These are phyloP conservation scores for Saccharomycopsis guyanensis DNA, from an alignment of 805 yeast species.

Conservation along the genomic window DNA sequence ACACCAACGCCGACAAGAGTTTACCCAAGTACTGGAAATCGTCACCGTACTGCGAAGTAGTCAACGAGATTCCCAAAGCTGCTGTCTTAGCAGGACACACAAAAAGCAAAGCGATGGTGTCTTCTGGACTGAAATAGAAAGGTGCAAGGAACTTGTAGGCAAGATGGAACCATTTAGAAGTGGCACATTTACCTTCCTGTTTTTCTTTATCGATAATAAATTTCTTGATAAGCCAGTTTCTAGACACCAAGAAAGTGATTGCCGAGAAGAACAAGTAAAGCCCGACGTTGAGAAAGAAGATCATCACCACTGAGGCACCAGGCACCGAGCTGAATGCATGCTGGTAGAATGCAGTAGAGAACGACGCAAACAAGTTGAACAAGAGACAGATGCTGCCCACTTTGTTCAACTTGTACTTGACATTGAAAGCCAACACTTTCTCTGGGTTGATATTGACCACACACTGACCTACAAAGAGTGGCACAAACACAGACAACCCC, in stretches of 20 bases:
- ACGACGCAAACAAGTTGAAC: slow-evolving; percentile 69
- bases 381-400: slow-evolving; percentile 76
- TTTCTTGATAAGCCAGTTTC: slow-evolving; percentile 27
- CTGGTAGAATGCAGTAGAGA: slow-evolving; percentile 82
- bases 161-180: background rate
- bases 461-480: slow-evolving; percentile 82
- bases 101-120: slow-evolving; percentile 72
- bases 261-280: slow-evolving; percentile 69
- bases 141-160: slow-evolving; percentile 43
- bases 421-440: slow-evolving; percentile 52
- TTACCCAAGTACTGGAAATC: slow-evolving; percentile 55
- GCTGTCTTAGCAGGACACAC: slow-evolving; percentile 95
- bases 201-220: slow-evolving; percentile 7
- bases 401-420: slow-evolving; percentile 55
- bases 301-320: slow-evolving; percentile 60
- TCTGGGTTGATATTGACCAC: slow-evolving; percentile 63
- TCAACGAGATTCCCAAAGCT: slow-evolving; percentile 78
- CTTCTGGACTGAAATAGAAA: slow-evolving; percentile 61
- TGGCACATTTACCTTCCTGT: background rate
- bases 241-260: slow-evolving; percentile 49
- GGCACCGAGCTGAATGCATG: slow-evolving; percentile 67
- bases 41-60: slow-evolving; percentile 73
- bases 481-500: slow-evolving; percentile 77
- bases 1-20: slow-evolving; percentile 71
- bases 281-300: slow-evolving; percentile 79